Percentiles rank a stretch among this genome's conserved stretches.
These are phyloP conservation scores for Termitomyces sp. DNA, from an alignment of 768 basidiomycete genomes.

Conservation along the genomic window DNA sequence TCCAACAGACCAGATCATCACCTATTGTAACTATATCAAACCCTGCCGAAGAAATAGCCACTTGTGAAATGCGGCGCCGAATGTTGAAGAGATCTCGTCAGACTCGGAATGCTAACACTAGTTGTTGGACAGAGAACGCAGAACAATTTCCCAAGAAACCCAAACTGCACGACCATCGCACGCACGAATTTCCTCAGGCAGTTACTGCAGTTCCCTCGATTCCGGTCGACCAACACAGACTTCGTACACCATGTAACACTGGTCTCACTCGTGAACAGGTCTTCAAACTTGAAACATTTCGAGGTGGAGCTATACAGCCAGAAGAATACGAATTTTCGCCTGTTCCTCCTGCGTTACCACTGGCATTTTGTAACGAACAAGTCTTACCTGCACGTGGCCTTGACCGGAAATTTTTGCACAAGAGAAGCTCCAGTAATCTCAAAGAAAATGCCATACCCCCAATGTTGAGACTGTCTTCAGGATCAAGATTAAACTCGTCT, in stretches of 20 bases:
- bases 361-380: neutral
- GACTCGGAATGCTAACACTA: slow-evolving; percentile 1
- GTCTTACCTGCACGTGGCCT: neutral
- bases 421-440: slow-evolving; percentile 17
- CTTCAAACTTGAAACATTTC: slow-evolving; percentile 12
- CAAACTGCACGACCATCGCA: neutral
- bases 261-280: slow-evolving; percentile 12
- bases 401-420: neutral
- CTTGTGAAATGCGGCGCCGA: slow-evolving; percentile 14
- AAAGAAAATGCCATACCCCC: slow-evolving; percentile 16
- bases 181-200: neutral
- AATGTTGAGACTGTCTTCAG: neutral
- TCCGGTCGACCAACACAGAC: neutral
- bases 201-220: neutral
- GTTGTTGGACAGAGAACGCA: neutral
- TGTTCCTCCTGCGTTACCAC: slow-evolving; percentile 9
- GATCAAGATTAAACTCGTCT: neutral
- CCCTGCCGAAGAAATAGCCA: slow-evolving; percentile 9
- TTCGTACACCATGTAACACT: slow-evolving; percentile 16
- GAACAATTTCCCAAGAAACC: slow-evolving; percentile 10
- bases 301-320: slow-evolving; percentile 3
- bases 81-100: slow-evolving; percentile 17
- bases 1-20: slow-evolving; percentile 5
- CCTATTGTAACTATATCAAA: slow-evolving; percentile 9
- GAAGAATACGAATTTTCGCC: slow-evolving; percentile 13